Base-by-base conservation (phyloP, 345 rosid species). In the Bruguiera sexangula region DNA sequence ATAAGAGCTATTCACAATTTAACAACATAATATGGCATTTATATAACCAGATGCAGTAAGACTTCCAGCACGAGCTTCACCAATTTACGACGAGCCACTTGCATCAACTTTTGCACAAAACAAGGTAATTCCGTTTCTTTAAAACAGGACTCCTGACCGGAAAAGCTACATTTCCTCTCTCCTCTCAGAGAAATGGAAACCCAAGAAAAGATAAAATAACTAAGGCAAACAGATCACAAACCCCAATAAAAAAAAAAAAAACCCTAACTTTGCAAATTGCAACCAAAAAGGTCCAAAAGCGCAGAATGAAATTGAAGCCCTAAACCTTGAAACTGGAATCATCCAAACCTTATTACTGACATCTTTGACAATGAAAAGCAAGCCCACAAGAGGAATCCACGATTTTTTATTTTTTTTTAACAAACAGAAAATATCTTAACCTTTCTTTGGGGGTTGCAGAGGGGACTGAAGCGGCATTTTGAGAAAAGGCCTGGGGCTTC, bases 401-500 rank as follows among this genome's bases (percentile, higher is more conserved):
- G 13, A 20, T 13, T 39, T 11, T 39, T 39, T 10, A 22, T 22
- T 39, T 39, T 11, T 39, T 43, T 10, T 39, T 1, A 15, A 24
- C 37, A 26, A 66, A 37, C 15, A 43, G 4, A 58, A 63, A 53
- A 27, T 5, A 24, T 29, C 5, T 50, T 46, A 51, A 90, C 98
- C 94, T 93, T 76, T 89, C 98, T 82, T 85, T 89, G 0, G 93
- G 75, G 29, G 69, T 62, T 53, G 82, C 81, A 26, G 73, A 26
- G 6, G 83, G 59, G 21, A 62, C 75, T 64, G 73, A 20, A 2
- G 48, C 60, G 5, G 57, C 83, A 76, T 64, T 72, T 58, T 74
- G 84, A 15, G 79, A 22, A 37, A 54, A 67, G 9, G 66, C 75
- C 30, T 82, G 81, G 6, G 70, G 18, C 66, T 80, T 82, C 16